Evolutionary conservation across 805 yeast species (phyloP).

Genomic region (Candida silvatica): DNA sequence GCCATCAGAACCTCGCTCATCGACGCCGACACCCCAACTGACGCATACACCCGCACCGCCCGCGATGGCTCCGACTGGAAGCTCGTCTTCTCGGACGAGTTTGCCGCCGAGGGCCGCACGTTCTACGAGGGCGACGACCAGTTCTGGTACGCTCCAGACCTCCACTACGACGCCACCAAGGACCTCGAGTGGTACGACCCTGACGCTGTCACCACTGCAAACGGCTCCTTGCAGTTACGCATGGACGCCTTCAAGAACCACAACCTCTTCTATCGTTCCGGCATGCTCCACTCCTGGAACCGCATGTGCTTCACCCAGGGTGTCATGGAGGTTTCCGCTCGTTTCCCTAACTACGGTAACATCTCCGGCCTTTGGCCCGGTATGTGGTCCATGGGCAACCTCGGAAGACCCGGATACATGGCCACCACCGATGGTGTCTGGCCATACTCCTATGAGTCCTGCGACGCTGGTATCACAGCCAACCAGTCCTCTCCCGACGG

Average conservation of each 20-base stretch:
- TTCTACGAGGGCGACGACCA: constrained; percentile 90
- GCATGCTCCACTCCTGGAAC: constrained; percentile 92
- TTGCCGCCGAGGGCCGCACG: constrained; percentile 81
- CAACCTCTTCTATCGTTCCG: constrained; percentile 74
- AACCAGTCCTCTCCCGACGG: constrained; percentile 91
- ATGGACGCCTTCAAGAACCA: constrained; percentile 83
- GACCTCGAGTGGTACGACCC: constrained; percentile 96
- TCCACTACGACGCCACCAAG: constrained; percentile 78
- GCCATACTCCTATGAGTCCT: constrained; percentile 84
- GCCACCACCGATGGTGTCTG: constrained; percentile 89
- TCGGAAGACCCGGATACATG: constrained; percentile 85
- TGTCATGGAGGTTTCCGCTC: constrained; percentile 62
- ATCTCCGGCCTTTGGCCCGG: constrained; percentile 94
- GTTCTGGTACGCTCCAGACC: constrained; percentile 78
- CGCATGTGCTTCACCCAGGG: constrained; percentile 87
- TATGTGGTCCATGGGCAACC: constrained; percentile 88
- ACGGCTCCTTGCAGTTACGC: constrained; percentile 61
- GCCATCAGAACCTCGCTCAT: constrained; percentile 54
- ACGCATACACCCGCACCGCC: constrained; percentile 36
- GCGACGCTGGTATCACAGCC: constrained; percentile 93
- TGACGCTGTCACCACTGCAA: constrained; percentile 70
- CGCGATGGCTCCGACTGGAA: constrained; percentile 60
- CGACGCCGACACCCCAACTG: constrained; percentile 64
- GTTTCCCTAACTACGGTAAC: constrained; percentile 71
- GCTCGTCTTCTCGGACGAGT: constrained; percentile 86